Evolutionary conservation across 2,329 filamentous ascomycete genomes (phyloP).

Genomic region (Metarhizium anisopliae): DNA sequence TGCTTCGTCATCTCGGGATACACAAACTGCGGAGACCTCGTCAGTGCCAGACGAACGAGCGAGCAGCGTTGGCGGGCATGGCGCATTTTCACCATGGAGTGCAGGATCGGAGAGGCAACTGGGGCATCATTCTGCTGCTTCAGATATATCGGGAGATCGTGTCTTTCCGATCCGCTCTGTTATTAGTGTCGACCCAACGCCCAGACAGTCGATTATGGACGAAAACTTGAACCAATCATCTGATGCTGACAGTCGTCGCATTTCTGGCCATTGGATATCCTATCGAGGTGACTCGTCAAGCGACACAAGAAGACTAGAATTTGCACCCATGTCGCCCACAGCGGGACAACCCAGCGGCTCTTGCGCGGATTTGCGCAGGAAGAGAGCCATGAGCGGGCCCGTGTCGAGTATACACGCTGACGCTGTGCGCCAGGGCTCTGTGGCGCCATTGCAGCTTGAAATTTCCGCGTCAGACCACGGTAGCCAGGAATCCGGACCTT

Average conservation of each 20-base stretch:
- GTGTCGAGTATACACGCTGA: conserved; percentile 38
- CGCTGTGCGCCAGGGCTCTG: conserved; percentile 28
- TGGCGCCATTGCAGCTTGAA: conserved; percentile 23
- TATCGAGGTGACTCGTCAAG: conserved; percentile 19
- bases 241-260: conserved; percentile 21
- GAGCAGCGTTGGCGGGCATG: conserved; percentile 8
- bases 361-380: conserved; percentile 16
- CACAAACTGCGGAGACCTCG: not conserved
- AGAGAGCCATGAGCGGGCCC: conserved; percentile 27
- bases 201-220: conserved; percentile 28
- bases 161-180: conserved; percentile 80
- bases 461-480: conserved; percentile 22
- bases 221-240: conserved; percentile 28
- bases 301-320: conserved; percentile 19
- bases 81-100: conserved; percentile 32
- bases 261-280: conserved; percentile 20
- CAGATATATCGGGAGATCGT: conserved; percentile 42
- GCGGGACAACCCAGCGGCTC: not conserved
- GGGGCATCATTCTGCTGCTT: conserved; percentile 20
- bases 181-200: conserved; percentile 56
- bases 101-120: conserved; percentile 31
- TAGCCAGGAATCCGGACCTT: conserved; percentile 19
- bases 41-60: not conserved
- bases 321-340: conserved; percentile 14
- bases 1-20: not conserved